Conservation (phyloP, 768 basidiomycete species). For the Fibroporia radiculosa region DNA sequence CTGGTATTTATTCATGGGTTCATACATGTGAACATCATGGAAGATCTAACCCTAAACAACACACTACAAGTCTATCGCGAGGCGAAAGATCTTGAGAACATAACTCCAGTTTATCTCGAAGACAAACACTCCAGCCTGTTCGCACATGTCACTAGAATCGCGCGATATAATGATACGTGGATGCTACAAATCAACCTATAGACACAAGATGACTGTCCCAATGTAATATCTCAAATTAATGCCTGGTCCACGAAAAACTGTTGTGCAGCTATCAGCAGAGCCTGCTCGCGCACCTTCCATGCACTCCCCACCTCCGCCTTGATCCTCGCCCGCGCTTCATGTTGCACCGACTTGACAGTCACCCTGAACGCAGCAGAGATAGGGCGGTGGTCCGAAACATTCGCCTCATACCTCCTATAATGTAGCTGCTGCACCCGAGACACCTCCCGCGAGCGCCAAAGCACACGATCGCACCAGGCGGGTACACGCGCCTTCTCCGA, state of each 20-base stretch:
- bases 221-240: slow-evolving; percentile 11
- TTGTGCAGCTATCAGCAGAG: slow-evolving; percentile 23
- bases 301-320: slow-evolving; percentile 45
- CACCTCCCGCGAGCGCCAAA: slow-evolving; percentile 60
- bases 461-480: slow-evolving; percentile 94
- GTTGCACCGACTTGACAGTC: slow-evolving; percentile 64
- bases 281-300: slow-evolving; percentile 37
- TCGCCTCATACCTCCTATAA: slow-evolving; percentile 79
- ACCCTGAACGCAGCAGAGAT: slow-evolving; percentile 74
- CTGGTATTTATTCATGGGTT: too few relatives aligned
- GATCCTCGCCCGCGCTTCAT: slow-evolving; percentile 47
- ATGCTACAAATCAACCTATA: background rate
- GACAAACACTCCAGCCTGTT: background rate
- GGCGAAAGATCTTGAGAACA: too few relatives aligned
- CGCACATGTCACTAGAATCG: background rate
- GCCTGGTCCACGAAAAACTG: slow-evolving; percentile 28
- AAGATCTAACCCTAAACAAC: too few relatives aligned
- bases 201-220: background rate
- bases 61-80: background rate
- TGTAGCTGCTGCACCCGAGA: slow-evolving; percentile 55
- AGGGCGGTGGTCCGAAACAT: slow-evolving; percentile 87
- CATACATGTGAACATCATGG: too few relatives aligned
- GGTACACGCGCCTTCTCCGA: slow-evolving; percentile 86
- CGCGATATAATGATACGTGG: background rate
- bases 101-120: too few relatives aligned